Evolutionary conservation across 768 basidiomycete genomes (phyloP).

Genomic region (Auriscalpium vulgare): DNA sequence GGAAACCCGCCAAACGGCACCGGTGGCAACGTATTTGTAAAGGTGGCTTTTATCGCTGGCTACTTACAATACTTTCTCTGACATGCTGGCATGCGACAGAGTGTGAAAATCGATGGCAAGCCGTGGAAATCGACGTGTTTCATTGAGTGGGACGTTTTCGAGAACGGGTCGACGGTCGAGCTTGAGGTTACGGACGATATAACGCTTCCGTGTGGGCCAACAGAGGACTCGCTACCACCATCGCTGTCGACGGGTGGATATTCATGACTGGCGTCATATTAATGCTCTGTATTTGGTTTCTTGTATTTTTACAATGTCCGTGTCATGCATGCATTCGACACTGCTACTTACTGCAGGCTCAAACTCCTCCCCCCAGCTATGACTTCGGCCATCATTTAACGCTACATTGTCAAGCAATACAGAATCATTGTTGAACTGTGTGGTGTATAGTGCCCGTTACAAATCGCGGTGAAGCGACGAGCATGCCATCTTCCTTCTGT

Average conservation of each 20-base stretch:
- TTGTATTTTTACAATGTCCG: neutral
- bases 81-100: constrained; percentile 25
- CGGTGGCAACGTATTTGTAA: constrained; percentile 38
- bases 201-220: constrained; percentile 39
- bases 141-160: constrained; percentile 58
- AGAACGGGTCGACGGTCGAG: constrained; percentile 42
- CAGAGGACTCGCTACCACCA: constrained; percentile 38
- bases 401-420: no score
- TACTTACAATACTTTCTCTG: neutral
- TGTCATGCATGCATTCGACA: no score
- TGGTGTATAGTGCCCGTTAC: no score
- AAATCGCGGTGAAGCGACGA: no score
- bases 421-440: no score
- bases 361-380: no score
- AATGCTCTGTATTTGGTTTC: neutral
- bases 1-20: constrained; percentile 22
- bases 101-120: constrained; percentile 47
- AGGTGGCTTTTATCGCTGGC: constrained; percentile 28
- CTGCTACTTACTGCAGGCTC: no score
- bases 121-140: constrained; percentile 58
- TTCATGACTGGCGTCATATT: neutral
- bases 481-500: no score
- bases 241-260: constrained; percentile 58
- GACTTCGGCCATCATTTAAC: no score
- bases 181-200: constrained; percentile 48